A percentile compares a stretch with the other conserved stretches of the same genome.
Conservation (phyloP, 257 asterid genomes). For the Cynanchum wilfordii region DNA sequence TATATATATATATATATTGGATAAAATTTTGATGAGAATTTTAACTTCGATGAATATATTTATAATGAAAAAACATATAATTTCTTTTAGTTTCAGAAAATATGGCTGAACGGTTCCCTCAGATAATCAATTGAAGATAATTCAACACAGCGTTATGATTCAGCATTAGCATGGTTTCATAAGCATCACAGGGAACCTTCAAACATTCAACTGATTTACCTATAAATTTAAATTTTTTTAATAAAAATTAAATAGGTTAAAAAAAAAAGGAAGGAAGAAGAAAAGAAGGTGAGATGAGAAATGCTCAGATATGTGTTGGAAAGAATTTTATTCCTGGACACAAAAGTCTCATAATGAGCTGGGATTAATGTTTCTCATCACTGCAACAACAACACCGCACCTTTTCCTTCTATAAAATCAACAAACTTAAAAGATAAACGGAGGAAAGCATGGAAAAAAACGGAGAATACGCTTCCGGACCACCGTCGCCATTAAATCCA, state of each 20-base stretch:
- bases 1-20: no score
- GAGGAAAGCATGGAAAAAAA: background rate
- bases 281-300: background rate
- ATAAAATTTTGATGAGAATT: no score
- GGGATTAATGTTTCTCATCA: conserved; percentile 49
- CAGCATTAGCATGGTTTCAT: conserved; percentile 27
- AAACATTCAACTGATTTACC: background rate
- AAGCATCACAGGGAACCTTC: conserved; percentile 21
- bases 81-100: no score
- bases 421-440: background rate
- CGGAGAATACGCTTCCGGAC: background rate
- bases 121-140: background rate
- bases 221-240: background rate
- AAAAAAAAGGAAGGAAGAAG: background rate
- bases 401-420: background rate
- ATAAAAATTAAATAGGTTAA: background rate
- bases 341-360: conserved; percentile 59
- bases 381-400: conserved; percentile 5
- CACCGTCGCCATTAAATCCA: background rate
- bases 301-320: conserved; percentile 39
- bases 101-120: conserved; percentile 12
- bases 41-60: no score
- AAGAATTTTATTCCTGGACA: conserved; percentile 30
- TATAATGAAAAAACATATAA: no score
- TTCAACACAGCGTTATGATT: conserved; percentile 13